phyloP scores from a whole-genome alignment of 2,329 filamentous ascomycete species.

The Beauveria scarabaeidicola region DNA sequence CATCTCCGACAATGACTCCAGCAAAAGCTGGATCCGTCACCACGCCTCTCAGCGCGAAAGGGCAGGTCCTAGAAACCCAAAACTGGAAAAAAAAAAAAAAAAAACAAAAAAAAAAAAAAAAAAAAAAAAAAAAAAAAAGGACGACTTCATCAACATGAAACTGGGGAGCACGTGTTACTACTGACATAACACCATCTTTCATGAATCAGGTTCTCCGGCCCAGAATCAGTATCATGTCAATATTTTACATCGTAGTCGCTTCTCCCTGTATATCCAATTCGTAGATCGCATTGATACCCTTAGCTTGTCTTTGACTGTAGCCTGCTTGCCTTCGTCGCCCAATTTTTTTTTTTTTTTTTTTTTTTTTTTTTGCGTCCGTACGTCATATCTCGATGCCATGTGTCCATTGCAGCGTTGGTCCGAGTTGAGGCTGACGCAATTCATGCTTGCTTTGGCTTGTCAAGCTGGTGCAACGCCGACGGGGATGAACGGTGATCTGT shows the following conservation, averaged over 20 bases:
- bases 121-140: not conserved
- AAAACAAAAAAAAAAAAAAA: not conserved
- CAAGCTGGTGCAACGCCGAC: constrained; percentile 1
- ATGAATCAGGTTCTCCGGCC: not conserved
- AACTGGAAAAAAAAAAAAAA: not conserved
- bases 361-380: not conserved
- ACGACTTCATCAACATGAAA: not conserved
- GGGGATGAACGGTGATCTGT: not conserved
- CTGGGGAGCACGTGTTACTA: not conserved
- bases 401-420: no score
- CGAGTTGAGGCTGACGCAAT: not conserved
- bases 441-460: constrained; percentile 1
- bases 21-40: no score
- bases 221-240: not conserved
- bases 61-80: not conserved
- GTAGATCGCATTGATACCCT: not conserved
- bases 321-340: not conserved
- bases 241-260: not conserved
- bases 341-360: not conserved
- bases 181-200: not conserved
- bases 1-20: no score
- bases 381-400: not conserved
- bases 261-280: not conserved
- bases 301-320: not conserved
- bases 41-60: not conserved